phyloP scores from a whole-genome alignment of 108 stramenopile species.

The Nitzschia inconspicua region DNA sequence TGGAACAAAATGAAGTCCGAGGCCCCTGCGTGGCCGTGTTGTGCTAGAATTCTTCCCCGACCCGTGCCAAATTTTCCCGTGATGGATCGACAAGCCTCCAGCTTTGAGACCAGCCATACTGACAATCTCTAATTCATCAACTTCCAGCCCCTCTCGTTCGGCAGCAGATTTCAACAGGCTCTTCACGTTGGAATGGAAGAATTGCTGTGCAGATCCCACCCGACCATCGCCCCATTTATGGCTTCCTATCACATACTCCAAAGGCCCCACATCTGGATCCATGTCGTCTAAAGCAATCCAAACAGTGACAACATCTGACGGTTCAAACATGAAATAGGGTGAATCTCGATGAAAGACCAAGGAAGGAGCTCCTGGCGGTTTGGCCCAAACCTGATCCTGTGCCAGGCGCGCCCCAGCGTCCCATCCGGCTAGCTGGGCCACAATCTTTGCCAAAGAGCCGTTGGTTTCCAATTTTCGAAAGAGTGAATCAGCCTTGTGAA shows the following conservation, averaged over 20 bases:
- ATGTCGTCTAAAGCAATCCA: slow-evolving; percentile 87
- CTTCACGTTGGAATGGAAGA: slow-evolving; percentile 48
- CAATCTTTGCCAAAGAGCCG: slow-evolving; percentile 44
- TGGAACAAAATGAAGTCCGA: slow-evolving; percentile 80
- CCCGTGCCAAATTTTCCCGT: slow-evolving; percentile 84
- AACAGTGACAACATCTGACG: slow-evolving; percentile 69
- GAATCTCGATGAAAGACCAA: slow-evolving; percentile 82
- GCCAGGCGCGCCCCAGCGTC: slow-evolving; percentile 61
- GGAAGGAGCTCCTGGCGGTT: slow-evolving; percentile 67
- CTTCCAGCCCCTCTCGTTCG: slow-evolving; percentile 31
- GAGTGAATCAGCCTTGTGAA: slow-evolving; percentile 65
- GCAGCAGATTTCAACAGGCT: slow-evolving; percentile 54
- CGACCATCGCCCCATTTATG: slow-evolving; percentile 71
- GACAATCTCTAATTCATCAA: slow-evolving; percentile 39
- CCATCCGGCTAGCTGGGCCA: slow-evolving; percentile 70
- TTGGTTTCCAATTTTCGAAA: slow-evolving; percentile 62
- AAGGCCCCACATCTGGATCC: slow-evolving; percentile 69
- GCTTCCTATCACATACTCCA: slow-evolving; percentile 73
- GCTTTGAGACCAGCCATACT: slow-evolving; percentile 60
- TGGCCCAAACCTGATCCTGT: slow-evolving; percentile 86
- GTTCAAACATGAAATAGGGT: slow-evolving; percentile 83
- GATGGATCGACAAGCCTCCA: slow-evolving; percentile 69
- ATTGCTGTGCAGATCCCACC: slow-evolving; percentile 52
- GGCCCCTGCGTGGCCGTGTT: slow-evolving; percentile 52
- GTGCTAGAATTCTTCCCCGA: slow-evolving; percentile 52